Evolutionary conservation across 2,329 filamentous ascomycete species (phyloP).

Genomic region (Aspergillus piperis): DNA sequence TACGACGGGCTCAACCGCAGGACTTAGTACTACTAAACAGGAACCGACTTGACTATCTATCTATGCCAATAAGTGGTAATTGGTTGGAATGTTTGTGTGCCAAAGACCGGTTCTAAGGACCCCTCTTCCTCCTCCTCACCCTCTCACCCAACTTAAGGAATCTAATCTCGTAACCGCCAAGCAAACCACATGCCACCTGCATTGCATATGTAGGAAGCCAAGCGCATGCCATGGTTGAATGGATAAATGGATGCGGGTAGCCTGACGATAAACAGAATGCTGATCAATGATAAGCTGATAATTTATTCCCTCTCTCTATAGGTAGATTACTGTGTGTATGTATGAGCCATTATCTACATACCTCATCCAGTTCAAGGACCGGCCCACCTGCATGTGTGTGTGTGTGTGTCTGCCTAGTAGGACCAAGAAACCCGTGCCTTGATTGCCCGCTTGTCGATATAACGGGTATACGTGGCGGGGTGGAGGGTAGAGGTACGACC

Average conservation of each 20-base stretch:
- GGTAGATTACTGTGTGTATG: too few species aligned
- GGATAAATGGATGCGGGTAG: constrained; percentile 1
- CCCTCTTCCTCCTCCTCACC: too few species aligned
- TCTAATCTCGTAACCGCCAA: neutral
- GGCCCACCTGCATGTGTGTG: too few species aligned
- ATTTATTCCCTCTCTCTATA: neutral
- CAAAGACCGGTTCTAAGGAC: too few species aligned
- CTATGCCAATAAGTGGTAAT: too few species aligned
- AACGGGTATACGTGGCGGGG: too few species aligned
- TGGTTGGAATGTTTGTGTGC: too few species aligned
- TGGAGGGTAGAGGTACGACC: too few species aligned
- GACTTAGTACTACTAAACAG: too few species aligned
- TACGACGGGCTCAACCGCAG: neutral
- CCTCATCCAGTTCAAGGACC: too few species aligned
- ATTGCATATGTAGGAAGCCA: constrained; percentile 3
- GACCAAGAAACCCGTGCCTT: neutral
- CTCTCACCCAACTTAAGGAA: neutral
- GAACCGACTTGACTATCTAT: too few species aligned
- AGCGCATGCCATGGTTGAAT: neutral
- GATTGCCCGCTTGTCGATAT: neutral
- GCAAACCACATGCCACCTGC: neutral
- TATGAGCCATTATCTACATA: too few species aligned
- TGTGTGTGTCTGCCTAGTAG: neutral
- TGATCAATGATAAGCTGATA: neutral
- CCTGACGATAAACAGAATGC: neutral